Base-by-base conservation (phyloP, 1,284 basidiomycete species). In the Filobasidium uniguttulatum region DNA sequence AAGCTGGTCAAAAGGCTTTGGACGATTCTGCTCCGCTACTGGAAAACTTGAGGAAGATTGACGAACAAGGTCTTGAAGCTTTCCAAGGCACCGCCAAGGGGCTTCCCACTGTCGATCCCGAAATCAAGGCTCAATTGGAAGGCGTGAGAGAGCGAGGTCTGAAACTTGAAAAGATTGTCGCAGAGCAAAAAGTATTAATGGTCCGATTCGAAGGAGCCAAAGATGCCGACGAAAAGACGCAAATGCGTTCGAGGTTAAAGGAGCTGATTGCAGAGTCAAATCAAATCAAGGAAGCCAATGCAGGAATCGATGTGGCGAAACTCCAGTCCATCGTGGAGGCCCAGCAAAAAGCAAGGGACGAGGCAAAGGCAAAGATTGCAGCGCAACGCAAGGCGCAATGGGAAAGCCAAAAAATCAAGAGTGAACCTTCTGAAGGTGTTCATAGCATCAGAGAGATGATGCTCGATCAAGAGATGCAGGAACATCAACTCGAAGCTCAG, bases 151-250 rank as follows among this genome's bases (percentile, higher is more conserved):
- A 78, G 26, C 82, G 83, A 62, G 82, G 86, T 61, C 75, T 81
- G 50, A 73, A 81, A 44, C 72, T 90, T 20, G 86, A 94, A 58
- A 77, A 82, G 59, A 81, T 85, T 62, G 86, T 94, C 56, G 77
- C 82, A 0, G 88, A 93, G 70, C 90, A 93, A 68, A 94, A 93
- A 69, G 73, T 79, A 5, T 72, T 94, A 44, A 83, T 94, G 77
- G 77, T 76, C 20, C 78, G 80, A 38, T 71, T 90, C 12, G 69
- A 71, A 20, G 76, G 76, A 19, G 75, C 80, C 15, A 60, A 57
- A 10, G 56, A 54, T 33, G 60, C 63, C 50, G 74, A 76, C 50
- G 85, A 88, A 68, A 93, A 87, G 73, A 81, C 88, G 64, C 72
- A 72, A 35, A 81, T 89, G 50, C 82, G 91, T 77, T 73, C 74